Evolutionary conservation across 257 asterid genomes (phyloP).

Genomic region (Gynochthodes officinalis): DNA sequence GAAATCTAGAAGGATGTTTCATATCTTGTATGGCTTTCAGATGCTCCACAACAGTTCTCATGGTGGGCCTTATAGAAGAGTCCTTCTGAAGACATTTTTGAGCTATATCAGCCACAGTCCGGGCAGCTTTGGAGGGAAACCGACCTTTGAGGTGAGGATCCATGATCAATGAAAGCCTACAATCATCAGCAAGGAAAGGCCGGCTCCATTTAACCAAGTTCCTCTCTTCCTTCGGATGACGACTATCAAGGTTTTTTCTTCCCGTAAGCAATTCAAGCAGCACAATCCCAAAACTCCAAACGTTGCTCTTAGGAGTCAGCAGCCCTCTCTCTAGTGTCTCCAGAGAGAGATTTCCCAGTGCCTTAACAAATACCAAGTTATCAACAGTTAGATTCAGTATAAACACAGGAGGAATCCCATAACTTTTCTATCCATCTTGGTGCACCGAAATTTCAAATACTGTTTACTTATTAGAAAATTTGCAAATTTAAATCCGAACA

Average conservation of each 20-base stretch:
- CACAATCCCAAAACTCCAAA: constrained; percentile 88
- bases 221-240: constrained; percentile 79
- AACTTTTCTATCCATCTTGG: neutral
- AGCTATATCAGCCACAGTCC: constrained; percentile 80
- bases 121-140: constrained; percentile 78
- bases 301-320: constrained; percentile 89
- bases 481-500: too few relatives aligned
- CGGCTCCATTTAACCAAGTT: constrained; percentile 84
- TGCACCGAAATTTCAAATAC: neutral
- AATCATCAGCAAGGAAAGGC: constrained; percentile 79
- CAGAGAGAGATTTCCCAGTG: constrained; percentile 69
- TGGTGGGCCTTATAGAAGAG: constrained; percentile 87
- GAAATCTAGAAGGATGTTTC: constrained; percentile 77
- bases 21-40: constrained; percentile 72
- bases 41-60: constrained; percentile 78
- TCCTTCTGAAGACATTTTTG: constrained; percentile 81
- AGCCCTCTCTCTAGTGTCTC: constrained; percentile 84
- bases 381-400: neutral
- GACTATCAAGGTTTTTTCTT: constrained; percentile 65
- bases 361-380: constrained; percentile 32
- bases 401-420: neutral
- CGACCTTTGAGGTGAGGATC: constrained; percentile 88
- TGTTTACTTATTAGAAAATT: neutral
- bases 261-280: constrained; percentile 93
- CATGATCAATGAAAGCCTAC: constrained; percentile 78